phyloP scores from a whole-genome alignment of 805 yeast species.

The Wickerhamia fluorescens region DNA sequence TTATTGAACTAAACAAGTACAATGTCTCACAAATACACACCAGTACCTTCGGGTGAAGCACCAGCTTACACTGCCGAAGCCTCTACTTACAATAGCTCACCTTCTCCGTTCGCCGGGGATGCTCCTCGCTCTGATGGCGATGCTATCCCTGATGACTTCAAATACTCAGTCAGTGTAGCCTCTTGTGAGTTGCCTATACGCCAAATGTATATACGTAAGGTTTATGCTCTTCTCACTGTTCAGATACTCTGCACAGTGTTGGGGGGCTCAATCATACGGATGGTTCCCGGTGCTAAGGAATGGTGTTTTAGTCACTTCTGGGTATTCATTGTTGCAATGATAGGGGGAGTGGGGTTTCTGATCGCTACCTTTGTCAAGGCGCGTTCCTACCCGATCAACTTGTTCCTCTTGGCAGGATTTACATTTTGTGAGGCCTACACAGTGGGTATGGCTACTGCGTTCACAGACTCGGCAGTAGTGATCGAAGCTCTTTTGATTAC shows the following conservation, averaged over 20 bases:
- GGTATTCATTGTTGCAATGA: slow-evolving; percentile 48
- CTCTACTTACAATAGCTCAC: no score
- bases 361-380: slow-evolving; percentile 59
- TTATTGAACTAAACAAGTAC: no score
- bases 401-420: slow-evolving; percentile 54
- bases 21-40: no score
- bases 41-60: no score
- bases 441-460: slow-evolving; percentile 59
- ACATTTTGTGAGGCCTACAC: slow-evolving; percentile 71
- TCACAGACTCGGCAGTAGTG: slow-evolving; percentile 56
- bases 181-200: slow-evolving; percentile 72
- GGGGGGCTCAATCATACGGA: slow-evolving; percentile 45
- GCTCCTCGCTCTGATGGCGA: slow-evolving; percentile 27
- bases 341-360: slow-evolving; percentile 58
- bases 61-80: no score
- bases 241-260: slow-evolving; percentile 60
- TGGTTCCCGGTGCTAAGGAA: slow-evolving; percentile 35
- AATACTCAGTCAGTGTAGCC: slow-evolving; percentile 69
- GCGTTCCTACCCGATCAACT: slow-evolving; percentile 60
- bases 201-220: slow-evolving; percentile 71
- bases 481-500: slow-evolving; percentile 69
- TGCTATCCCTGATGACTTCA: slow-evolving; percentile 67
- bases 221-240: slow-evolving; percentile 59
- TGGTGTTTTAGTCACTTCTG: slow-evolving; percentile 58
- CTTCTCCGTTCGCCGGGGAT: no score